Percentiles rank a stretch among this genome's conserved stretches.
Conservation (phyloP, 1,139 yeast species). For the Blastobotrys apis region DNA sequence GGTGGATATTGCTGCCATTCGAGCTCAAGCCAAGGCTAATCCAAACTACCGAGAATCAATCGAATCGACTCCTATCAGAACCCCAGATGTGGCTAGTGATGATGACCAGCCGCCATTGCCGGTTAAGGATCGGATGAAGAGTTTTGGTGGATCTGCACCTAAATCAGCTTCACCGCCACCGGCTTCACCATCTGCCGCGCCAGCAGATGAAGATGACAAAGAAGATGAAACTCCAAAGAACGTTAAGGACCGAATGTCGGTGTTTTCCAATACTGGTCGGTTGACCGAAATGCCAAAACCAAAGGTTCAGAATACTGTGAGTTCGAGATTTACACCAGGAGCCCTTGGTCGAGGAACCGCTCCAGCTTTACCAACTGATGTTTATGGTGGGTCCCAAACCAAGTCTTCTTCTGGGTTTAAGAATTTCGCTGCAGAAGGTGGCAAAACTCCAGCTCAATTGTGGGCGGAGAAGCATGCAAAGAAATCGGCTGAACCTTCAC, state of each 20-base stretch:
- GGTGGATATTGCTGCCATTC: conserved; percentile 47
- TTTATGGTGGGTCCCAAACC: conserved; percentile 57
- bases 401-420: conserved; percentile 63
- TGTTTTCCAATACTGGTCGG: conserved; percentile 34
- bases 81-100: conserved; percentile 29
- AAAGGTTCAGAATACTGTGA: conserved; percentile 49
- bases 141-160: conserved; percentile 21
- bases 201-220: conserved; percentile 11
- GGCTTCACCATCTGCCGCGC: background rate
- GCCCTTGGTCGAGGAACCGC: conserved; percentile 27
- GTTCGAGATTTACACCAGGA: conserved; percentile 38
- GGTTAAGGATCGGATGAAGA: conserved; percentile 42
- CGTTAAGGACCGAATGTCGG: conserved; percentile 28
- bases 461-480: conserved; percentile 92
- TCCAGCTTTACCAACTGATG: conserved; percentile 43
- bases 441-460: conserved; percentile 89
- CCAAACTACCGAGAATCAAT: conserved; percentile 14
- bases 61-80: conserved; percentile 17
- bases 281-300: conserved; percentile 64
- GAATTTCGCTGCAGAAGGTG: conserved; percentile 66
- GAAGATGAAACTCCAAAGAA: conserved; percentile 20
- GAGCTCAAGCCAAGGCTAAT: conserved; percentile 38
- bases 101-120: conserved; percentile 37
- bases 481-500: conserved; percentile 18
- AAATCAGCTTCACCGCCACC: conserved; percentile 6